These are phyloP conservation scores for Cairneyella variabilis DNA, from an alignment of 495 filamentous ascomycete species.

Conservation along the genomic window DNA sequence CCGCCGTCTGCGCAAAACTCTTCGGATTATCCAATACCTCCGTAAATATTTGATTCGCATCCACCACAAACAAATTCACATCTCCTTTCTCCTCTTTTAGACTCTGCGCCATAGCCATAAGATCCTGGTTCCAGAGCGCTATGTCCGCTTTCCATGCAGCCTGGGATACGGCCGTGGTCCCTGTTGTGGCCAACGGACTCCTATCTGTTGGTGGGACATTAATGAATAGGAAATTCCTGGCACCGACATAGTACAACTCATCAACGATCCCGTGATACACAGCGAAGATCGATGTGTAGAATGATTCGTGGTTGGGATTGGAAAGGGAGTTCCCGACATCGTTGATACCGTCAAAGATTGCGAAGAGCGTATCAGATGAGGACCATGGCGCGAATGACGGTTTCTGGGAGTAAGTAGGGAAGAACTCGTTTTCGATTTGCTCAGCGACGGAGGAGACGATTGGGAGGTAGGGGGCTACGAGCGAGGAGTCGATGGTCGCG, in stretches of 20 bases:
- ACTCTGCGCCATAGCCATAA: conserved; percentile 28
- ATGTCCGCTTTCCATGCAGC: conserved; percentile 22
- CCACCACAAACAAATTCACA: conserved; percentile 42
- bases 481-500: conserved; percentile 60
- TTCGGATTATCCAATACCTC: conserved; percentile 50
- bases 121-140: conserved; percentile 27
- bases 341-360: conserved; percentile 77
- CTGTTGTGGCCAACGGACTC: conserved; percentile 25
- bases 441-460: conserved; percentile 54
- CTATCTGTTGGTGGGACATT: conserved; percentile 49
- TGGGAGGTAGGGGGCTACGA: conserved; percentile 48
- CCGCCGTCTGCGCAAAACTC: conserved; percentile 38
- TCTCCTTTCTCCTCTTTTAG: conserved; percentile 34
- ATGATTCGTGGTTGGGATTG: conserved; percentile 13
- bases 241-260: conserved; percentile 38
- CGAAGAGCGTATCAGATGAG: conserved; percentile 57
- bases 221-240: conserved; percentile 44
- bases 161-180: conserved; percentile 6
- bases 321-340: conserved; percentile 67
- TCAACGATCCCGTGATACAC: conserved; percentile 37
- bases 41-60: conserved; percentile 46
- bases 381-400: conserved; percentile 54
- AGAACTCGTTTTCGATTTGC: conserved; percentile 46
- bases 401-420: conserved; percentile 24
- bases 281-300: conserved; percentile 31